Conservation (phyloP, 192 early-diverging fungal species). For the Mortierella hygrophila region DNA sequence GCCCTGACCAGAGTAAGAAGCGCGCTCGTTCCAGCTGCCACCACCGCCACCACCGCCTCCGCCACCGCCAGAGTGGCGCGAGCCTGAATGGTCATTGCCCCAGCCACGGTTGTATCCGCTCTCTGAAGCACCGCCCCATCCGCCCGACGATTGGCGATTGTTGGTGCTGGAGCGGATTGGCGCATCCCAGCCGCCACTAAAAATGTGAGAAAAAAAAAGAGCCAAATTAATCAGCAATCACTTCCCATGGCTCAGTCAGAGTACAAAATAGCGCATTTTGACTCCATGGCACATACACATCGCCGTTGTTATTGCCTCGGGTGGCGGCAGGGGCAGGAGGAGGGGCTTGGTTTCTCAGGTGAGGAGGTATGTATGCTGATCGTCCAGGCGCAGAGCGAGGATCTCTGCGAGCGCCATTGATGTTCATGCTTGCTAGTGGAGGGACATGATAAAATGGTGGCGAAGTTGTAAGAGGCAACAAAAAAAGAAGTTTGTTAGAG, state of each 20-base stretch:
- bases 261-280: not conserved
- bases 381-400: slow-evolving; percentile 23
- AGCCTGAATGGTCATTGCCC: slow-evolving; percentile 33
- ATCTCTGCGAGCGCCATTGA: slow-evolving; percentile 25
- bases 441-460: not conserved
- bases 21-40: slow-evolving; percentile 56
- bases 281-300: slow-evolving; percentile 17
- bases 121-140: slow-evolving; percentile 51
- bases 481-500: not conserved
- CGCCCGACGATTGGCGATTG: slow-evolving; percentile 11
- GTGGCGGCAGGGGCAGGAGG: not conserved
- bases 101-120: slow-evolving; percentile 54
- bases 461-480: not conserved
- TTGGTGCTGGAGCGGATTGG: slow-evolving; percentile 25
- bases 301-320: not conserved
- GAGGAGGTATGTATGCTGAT: slow-evolving; percentile 39
- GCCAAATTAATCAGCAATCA: not conserved
- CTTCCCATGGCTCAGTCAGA: not conserved
- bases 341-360: slow-evolving; percentile 39
- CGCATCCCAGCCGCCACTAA: slow-evolving; percentile 32
- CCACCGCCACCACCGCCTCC: slow-evolving; percentile 14
- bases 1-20: slow-evolving; percentile 50
- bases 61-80: slow-evolving; percentile 26
- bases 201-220: not conserved
- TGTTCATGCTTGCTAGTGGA: slow-evolving; percentile 29